Percentiles rank a stretch among this genome's conserved stretches.
Conservation (phyloP, 495 filamentous ascomycete genomes). For the Hypoxylon lenormandii region DNA sequence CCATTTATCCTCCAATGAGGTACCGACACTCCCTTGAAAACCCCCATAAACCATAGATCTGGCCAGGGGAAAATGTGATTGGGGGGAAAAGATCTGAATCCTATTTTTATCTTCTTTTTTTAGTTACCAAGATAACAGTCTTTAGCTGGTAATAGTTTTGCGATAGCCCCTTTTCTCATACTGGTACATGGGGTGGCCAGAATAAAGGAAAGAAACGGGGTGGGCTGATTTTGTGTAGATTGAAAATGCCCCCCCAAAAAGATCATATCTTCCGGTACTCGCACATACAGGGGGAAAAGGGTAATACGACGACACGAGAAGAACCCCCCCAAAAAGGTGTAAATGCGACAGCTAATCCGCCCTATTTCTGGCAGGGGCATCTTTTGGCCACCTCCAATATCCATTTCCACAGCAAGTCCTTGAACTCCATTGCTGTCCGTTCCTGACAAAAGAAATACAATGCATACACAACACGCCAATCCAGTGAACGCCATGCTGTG, state of each 20-base stretch:
- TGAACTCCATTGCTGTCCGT: slow-evolving; percentile 44
- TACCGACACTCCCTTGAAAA: too few species aligned
- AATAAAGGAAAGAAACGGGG: neutral
- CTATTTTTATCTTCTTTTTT: too few species aligned
- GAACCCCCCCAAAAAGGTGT: slow-evolving; percentile 26
- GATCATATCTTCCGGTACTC: neutral
- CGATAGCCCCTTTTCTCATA: neutral
- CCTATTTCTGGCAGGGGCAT: slow-evolving; percentile 33
- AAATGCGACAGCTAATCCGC: slow-evolving; percentile 43
- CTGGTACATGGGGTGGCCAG: slow-evolving; percentile 17
- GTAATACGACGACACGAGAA: slow-evolving; percentile 13
- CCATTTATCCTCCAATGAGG: too few species aligned
- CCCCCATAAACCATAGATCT: too few species aligned
- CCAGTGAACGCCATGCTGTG: slow-evolving; percentile 49
- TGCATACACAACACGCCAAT: slow-evolving; percentile 37
- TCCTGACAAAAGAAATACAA: slow-evolving; percentile 46
- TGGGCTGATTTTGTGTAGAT: slow-evolving; percentile 3
- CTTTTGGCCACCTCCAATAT: slow-evolving; percentile 20
- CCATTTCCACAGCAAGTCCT: slow-evolving; percentile 23
- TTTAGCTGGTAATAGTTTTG: too few species aligned
- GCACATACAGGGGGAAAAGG: neutral
- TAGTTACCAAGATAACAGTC: too few species aligned
- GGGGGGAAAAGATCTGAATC: too few species aligned
- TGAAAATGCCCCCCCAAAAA: slow-evolving; percentile 1
- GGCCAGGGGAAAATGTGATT: too few species aligned